Evolutionary conservation across 352 stramenopile genomes (phyloP), one percentile per base, ranked within the genome.

Genomic region (Halophytophthora polymorphica): DNA sequence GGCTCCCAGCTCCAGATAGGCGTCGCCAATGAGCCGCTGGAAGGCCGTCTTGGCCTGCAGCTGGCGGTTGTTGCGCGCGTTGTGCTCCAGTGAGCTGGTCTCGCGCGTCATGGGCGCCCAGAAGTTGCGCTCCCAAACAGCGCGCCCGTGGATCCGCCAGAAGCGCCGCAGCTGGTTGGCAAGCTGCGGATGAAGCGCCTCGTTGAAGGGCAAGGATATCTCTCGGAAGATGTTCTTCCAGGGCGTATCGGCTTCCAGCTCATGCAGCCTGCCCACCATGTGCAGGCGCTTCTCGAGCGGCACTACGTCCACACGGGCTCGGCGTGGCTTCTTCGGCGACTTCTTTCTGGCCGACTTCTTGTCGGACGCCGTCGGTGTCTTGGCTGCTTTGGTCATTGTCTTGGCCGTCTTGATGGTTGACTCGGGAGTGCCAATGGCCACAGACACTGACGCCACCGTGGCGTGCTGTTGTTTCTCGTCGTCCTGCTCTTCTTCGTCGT

Each of bases 91-190:
- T 12, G 52, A 14, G 18, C 53, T 54, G 18, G 46, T 21, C 15
- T 54, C 53, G 34, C 37, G 45, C 1, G 65, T 58, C 29, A 70
- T 49, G 3, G 71, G 68, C 11, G 29, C 7, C 71, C 76, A 87
- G 47, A 87, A 87, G 8, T 68, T 57, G 37, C 73, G 76, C 39
- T 87, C 73, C 76, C 76, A 84, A 37, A 77, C 76, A 2, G 58
- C 59, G 8, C 45, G 71, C 5, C 53, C 50, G 18, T 77, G 58
- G 2, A 29, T 41, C 17, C 34, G 19, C 72, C 76, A 87, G 51
- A 87, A 87, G 0, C 5, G 8, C 14, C 48, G 55, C 13, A 79
- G 54, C 33, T 60, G 59, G 7, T 36, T 44, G 0, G 68, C 60
- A 10, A 81, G 42, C 1, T 39, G 21, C 2, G 58, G 63, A 25